Conservation (phyloP, 371 early-diverging fungal genomes). For the Mortierella sp. region DNA sequence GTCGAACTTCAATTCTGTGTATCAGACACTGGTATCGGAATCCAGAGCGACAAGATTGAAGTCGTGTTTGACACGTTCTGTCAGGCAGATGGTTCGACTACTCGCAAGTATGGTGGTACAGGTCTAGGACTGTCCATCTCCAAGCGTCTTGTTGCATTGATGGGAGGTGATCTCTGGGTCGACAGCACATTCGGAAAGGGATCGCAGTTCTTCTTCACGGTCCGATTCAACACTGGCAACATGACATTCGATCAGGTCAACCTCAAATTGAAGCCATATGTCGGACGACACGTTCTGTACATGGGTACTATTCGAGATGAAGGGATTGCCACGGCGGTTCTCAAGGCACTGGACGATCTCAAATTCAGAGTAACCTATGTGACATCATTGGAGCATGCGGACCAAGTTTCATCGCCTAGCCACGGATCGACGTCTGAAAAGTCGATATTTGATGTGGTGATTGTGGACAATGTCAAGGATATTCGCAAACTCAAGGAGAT, state of each 20-base stretch:
- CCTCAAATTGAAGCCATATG: conserved; percentile 58
- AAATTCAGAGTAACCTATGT: conserved; percentile 57
- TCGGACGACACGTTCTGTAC: conserved; percentile 59
- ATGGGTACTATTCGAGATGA: conserved; percentile 58
- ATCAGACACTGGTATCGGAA: conserved; percentile 89
- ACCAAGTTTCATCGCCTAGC: conserved; percentile 11
- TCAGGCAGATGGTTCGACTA: conserved; percentile 85
- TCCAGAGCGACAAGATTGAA: conserved; percentile 74
- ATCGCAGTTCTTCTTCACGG: conserved; percentile 78
- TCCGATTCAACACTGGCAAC: conserved; percentile 57
- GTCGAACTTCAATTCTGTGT: conserved; percentile 74
- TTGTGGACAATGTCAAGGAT: conserved; percentile 68
- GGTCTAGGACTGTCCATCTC: conserved; percentile 89
- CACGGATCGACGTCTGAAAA: conserved; percentile 12
- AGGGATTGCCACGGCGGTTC: conserved; percentile 34
- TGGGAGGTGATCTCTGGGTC: conserved; percentile 87
- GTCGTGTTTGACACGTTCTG: conserved; percentile 85
- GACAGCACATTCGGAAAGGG: conserved; percentile 74
- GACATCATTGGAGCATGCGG: conserved; percentile 55
- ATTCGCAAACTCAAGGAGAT: conserved; percentile 59
- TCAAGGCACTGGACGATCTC: conserved; percentile 51
- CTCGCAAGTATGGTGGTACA: conserved; percentile 87
- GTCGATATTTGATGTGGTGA: conserved; percentile 62
- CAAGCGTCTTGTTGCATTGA: conserved; percentile 74
- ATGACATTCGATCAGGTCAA: conserved; percentile 55